Evolutionary conservation across 2,329 filamentous ascomycete genomes (phyloP).

Genomic region (Volutella citrinella): DNA sequence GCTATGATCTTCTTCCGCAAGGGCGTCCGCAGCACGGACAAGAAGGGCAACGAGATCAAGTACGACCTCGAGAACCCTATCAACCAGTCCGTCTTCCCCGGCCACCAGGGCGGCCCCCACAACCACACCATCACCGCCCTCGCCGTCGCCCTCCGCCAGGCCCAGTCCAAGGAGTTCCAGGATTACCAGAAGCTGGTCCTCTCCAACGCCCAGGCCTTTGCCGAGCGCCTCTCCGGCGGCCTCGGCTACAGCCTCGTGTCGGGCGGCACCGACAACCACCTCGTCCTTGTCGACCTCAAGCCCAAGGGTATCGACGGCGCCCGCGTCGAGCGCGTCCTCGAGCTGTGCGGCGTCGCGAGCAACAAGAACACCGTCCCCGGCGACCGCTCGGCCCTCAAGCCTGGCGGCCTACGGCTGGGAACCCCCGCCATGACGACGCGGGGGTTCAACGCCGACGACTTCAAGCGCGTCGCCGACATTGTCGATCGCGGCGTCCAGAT

Average conservation of each 20-base stretch:
- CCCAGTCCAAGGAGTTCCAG: constrained; percentile 80
- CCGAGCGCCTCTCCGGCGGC: constrained; percentile 59
- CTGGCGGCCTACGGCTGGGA: constrained; percentile 85
- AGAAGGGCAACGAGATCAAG: constrained; percentile 68
- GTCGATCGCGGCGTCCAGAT: constrained; percentile 78
- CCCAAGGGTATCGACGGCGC: constrained; percentile 80
- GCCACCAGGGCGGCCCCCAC: constrained; percentile 94
- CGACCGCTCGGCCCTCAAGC: constrained; percentile 85
- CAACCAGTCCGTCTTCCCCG: constrained; percentile 93
- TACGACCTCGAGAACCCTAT: constrained; percentile 91
- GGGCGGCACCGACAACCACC: constrained; percentile 92
- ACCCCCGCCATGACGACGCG: constrained; percentile 95
- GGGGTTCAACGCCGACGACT: constrained; percentile 80
- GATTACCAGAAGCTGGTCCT: constrained; percentile 85
- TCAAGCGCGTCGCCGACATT: constrained; percentile 76
- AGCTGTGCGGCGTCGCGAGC: constrained; percentile 85
- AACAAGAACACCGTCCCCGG: constrained; percentile 98
- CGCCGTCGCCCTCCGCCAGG: constrained; percentile 88
- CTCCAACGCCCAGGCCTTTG: constrained; percentile 81
- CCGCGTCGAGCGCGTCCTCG: constrained; percentile 80
- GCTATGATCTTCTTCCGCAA: constrained; percentile 98
- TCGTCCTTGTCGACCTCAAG: constrained; percentile 87
- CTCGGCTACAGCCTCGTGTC: constrained; percentile 84
- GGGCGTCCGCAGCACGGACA: constrained; percentile 79
- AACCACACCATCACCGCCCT: constrained; percentile 97